Evolutionary conservation across 805 yeast species (phyloP), one percentile per base, ranked within the genome.

Genomic region (Metschnikowia picachoensis): DNA sequence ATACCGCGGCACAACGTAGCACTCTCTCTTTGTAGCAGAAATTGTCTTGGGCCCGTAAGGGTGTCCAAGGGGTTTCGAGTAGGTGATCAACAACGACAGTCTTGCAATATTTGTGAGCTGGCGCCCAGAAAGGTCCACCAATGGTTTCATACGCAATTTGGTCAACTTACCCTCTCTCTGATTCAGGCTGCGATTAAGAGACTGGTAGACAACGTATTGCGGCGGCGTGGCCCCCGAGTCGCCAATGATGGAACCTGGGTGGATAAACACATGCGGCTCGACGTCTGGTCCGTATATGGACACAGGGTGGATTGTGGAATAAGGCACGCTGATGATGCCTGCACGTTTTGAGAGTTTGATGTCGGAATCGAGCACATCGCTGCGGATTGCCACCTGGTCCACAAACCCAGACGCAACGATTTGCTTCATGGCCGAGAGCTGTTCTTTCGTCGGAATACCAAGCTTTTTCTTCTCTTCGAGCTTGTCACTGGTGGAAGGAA

Each of bases 401-500:
- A 94, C 75, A 58, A 87, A 94, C 0, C 98, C 99, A 0, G 97
- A 84, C 6, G 96, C 79, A 3, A 92, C 73, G 82, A 94, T 91
- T 66, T 94, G 99, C 59, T 89, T 91, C 51, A 94, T 65, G 0
- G 94, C 85, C 43, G 80, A 77, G 5, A 89, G 61, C 66, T 94
- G 99, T 6, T 66, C 60, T 32, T 79, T 77, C 8, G 76, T 67
- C 0, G 97, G 97, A 7, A 85, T 78, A 0, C 73, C 78, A n/a
- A 87, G 66, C 59, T 74, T 80, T 55, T 80, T 53, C 12, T 64
- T 61, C 4, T 58, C 66, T 7, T 72, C 71, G 14, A 49, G 29
- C 1, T 67, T 70, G 7, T 34, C 37, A 1, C 86, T 88, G 50
- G 83, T 73, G 25, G 71, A 72, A 29, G 78, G 71, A 0, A 85